Percentiles rank a stretch among this genome's conserved stretches.
phyloP scores from a whole-genome alignment of 768 basidiomycete species.

The Mycena vitilis region DNA sequence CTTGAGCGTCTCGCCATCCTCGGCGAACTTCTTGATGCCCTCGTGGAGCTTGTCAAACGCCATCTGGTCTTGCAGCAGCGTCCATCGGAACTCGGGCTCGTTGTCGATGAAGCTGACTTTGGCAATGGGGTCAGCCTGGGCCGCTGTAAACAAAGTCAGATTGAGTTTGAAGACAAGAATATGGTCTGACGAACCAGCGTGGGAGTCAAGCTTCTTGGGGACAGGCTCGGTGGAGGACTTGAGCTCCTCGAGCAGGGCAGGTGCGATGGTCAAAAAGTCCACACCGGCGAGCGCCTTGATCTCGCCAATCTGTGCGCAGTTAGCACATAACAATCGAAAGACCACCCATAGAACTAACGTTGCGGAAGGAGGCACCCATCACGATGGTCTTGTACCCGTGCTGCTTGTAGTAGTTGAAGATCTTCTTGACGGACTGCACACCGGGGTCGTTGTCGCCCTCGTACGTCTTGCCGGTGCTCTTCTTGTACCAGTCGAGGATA shows the following conservation, averaged over 20 bases:
- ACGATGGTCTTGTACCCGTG: slow-evolving; percentile 98
- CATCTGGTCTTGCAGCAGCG: slow-evolving; percentile 92
- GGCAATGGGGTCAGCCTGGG: slow-evolving; percentile 68
- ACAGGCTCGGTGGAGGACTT: slow-evolving; percentile 82
- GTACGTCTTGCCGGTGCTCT: slow-evolving; percentile 86
- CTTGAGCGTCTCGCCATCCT: slow-evolving; percentile 94
- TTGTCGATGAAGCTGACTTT: slow-evolving; percentile 92
- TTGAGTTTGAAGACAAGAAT: not conserved
- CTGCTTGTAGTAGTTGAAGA: slow-evolving; percentile 99
- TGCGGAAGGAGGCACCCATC: slow-evolving; percentile 99
- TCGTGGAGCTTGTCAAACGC: slow-evolving; percentile 99
- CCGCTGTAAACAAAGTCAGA: slow-evolving; percentile 50
- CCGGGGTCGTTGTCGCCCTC: slow-evolving; percentile 94
- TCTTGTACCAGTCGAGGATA: slow-evolving; percentile 99
- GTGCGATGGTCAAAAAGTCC: slow-evolving; percentile 97
- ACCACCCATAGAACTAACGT: slow-evolving; percentile 63
- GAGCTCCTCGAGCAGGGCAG: slow-evolving; percentile 91
- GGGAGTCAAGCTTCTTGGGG: slow-evolving; percentile 85
- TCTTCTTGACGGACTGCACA: slow-evolving; percentile 94
- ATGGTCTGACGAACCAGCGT: slow-evolving; percentile 58
- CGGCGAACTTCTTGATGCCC: slow-evolving; percentile 98
- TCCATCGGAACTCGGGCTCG: slow-evolving; percentile 97
- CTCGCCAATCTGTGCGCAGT: slow-evolving; percentile 75
- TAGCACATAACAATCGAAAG: slow-evolving; percentile 16
- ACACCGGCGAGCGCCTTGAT: slow-evolving; percentile 96